These are phyloP conservation scores for Pinus albicaulis DNA, from an alignment of 75 land plant genomes.

Conservation along the genomic window DNA sequence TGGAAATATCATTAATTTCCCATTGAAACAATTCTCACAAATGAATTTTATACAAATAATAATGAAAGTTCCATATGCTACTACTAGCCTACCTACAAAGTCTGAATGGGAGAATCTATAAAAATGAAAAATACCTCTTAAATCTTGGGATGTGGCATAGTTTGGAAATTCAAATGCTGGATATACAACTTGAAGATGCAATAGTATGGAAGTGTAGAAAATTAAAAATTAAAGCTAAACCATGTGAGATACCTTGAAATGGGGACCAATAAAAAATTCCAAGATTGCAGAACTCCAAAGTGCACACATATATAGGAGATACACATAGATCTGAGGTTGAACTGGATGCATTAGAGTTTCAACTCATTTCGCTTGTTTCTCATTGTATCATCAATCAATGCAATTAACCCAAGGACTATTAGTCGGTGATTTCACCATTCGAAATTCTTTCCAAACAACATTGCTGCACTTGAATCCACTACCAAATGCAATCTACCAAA, in stretches of 20 bases:
- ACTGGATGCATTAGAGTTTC: too few species aligned
- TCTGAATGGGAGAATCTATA: neutral
- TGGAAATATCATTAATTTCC: neutral
- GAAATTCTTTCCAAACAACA: slow-evolving; percentile 55
- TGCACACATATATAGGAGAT: too few species aligned
- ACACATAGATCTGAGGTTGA: too few species aligned
- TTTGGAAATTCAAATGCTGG: neutral
- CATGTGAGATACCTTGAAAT: neutral
- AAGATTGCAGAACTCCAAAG: neutral
- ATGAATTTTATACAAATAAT: neutral
- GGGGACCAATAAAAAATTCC: neutral
- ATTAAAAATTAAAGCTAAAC: neutral
- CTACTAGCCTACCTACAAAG: neutral
- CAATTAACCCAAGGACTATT: too few species aligned
- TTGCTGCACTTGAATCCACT: slow-evolving; percentile 71
- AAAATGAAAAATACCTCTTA: slow-evolving; percentile 1
- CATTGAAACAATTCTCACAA: neutral
- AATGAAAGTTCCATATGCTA: neutral
- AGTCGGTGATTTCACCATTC: slow-evolving; percentile 28
- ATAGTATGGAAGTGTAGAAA: neutral
- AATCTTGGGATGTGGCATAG: neutral
- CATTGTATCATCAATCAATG: too few species aligned
- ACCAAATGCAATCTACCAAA: slow-evolving; percentile 69
- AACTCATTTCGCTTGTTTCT: too few species aligned
- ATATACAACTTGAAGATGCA: neutral